Conservation (phyloP, 345 rosid species). For the Acer campestre region DNA sequence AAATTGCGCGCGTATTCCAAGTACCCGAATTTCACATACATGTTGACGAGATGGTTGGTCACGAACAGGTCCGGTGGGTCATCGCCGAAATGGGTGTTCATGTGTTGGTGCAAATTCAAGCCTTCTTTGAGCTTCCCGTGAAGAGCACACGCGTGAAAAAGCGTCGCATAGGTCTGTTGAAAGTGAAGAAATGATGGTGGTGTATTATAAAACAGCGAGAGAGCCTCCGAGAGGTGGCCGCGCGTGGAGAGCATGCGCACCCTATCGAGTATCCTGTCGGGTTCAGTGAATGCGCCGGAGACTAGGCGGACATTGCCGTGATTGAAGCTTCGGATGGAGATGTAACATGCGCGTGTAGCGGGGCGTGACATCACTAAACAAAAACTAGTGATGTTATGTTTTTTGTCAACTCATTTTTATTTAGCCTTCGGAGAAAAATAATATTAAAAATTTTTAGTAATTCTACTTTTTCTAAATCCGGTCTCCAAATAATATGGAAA, state of each 20-base stretch:
- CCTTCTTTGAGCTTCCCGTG: slow-evolving; percentile 58
- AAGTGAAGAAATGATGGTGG: slow-evolving; percentile 37
- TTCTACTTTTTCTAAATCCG: too few relatives aligned
- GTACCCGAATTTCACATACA: slow-evolving; percentile 69
- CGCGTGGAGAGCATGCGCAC: slow-evolving; percentile 36
- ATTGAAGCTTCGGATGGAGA: slow-evolving; percentile 25
- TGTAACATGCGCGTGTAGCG: slow-evolving; percentile 20
- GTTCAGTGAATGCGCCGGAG: background rate
- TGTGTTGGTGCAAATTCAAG: slow-evolving; percentile 50
- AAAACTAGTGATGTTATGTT: too few relatives aligned
- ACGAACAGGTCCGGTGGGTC: slow-evolving; percentile 38
- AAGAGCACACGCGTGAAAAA: slow-evolving; percentile 70
- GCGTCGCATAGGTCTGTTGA: slow-evolving; percentile 49
- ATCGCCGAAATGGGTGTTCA: slow-evolving; percentile 35
- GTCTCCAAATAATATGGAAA: too few relatives aligned
- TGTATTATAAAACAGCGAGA: slow-evolving; percentile 44
- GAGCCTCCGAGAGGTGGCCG: slow-evolving; percentile 49
- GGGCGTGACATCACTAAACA: slow-evolving; percentile 17
- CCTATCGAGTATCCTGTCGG: slow-evolving; percentile 25
- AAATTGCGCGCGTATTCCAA: slow-evolving; percentile 45
- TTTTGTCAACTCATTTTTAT: too few relatives aligned
- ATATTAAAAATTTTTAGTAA: too few relatives aligned
- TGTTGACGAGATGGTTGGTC: slow-evolving; percentile 60
- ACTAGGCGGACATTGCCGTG: background rate
- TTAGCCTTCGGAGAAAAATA: too few relatives aligned